Conservation (phyloP, 345 rosid genomes). For the Gossypium australe region DNA sequence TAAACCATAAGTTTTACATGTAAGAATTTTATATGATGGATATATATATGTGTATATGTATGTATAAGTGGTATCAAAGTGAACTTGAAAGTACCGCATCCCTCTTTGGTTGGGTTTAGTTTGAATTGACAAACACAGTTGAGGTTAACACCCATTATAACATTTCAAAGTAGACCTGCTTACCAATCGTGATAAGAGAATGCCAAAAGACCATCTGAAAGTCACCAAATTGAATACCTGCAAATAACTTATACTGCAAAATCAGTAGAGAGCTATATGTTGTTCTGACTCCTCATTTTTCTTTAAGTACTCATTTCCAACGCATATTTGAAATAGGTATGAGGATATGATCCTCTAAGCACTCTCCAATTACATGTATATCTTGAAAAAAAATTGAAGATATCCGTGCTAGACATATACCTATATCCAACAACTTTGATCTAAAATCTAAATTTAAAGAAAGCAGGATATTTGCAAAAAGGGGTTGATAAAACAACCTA, state of each 20-base stretch:
- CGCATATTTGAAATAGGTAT: too few species aligned
- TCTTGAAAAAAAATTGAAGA: too few species aligned
- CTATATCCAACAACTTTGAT: not conserved
- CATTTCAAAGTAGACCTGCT: conserved; percentile 22
- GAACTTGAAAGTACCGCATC: not conserved
- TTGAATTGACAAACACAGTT: not conserved
- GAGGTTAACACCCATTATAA: not conserved
- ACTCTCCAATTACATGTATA: too few species aligned
- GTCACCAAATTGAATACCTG: conserved; percentile 86
- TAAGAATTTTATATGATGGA: too few species aligned
- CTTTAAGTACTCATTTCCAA: too few species aligned
- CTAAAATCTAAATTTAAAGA: not conserved
- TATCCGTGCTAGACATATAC: too few species aligned
- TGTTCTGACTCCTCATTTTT: too few species aligned
- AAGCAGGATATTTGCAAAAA: not conserved
- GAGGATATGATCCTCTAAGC: too few species aligned
- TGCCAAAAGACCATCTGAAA: conserved; percentile 95
- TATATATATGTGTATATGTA: too few species aligned
- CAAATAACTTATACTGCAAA: conserved; percentile 10
- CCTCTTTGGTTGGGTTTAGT: too few species aligned
- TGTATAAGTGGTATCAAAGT: not conserved
- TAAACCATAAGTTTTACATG: not conserved
- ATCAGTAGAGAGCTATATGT: conserved; percentile 4
- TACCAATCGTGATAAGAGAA: conserved; percentile 94
- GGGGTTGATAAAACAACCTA: not conserved